Evolutionary conservation across 129 eudicot genomes (phyloP), one percentile per base, ranked within the genome.

Genomic region (Helianthus tuberosus): DNA sequence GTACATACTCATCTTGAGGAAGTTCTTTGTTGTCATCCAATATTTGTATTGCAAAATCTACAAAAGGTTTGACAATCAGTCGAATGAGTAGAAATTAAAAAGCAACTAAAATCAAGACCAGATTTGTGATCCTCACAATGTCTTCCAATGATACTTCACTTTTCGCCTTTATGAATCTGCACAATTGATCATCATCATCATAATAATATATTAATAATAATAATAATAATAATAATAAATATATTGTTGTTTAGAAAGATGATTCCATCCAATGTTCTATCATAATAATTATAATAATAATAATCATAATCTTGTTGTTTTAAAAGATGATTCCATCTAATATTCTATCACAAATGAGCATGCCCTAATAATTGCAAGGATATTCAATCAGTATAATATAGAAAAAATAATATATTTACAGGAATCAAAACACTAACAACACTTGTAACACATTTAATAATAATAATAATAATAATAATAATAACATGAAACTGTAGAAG

Each of bases 131-230:
- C n/a, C n/a, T 64, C 71, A 79, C 13, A 49, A 95, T 96, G 78
- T 91, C 99, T 72, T 95, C 96, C 80, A 95, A 62, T 11, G 84
- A 74, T 14, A 95, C 84, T 67, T 95, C 97, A 72, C 99, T 95
- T 76, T 95, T 95, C 8, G 99, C 99, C 84, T 87, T 95, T 66
- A 95, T 76, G 76, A 88, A 95, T 64, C 99, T 95, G 83, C 81
- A 75, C 47, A 29, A 67, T 17, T 49, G 52, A 65, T 55, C 36
- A 36, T 6, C 36, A 6, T 46, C 11, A 69, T 27, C 49, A 81
- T 8, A 55, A 51, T 52, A 54, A 58, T n/a, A n/a, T n/a, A n/a
- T n/a, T n/a, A n/a, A n/a, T n/a, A n/a, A n/a, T n/a, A n/a, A n/a
- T n/a, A n/a, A n/a, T n/a, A n/a, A n/a, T n/a, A n/a, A n/a, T n/a